phyloP scores from a whole-genome alignment of 2,329 filamentous ascomycete species.

The Colletotrichum neosansevieriae region DNA sequence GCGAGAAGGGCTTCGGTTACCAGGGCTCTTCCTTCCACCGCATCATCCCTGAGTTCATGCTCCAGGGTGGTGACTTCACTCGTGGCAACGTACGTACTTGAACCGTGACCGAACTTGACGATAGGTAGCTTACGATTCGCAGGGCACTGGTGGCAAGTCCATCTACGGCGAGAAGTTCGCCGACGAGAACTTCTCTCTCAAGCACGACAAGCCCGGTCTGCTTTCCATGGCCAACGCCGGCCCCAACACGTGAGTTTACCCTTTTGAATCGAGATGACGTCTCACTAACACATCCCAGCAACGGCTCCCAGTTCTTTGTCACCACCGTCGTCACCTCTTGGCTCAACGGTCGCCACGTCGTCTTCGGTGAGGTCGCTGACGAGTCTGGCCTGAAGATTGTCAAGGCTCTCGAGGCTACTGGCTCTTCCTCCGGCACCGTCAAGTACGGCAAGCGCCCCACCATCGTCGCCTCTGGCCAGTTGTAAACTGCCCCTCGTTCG shows the following conservation, averaged over 20 bases:
- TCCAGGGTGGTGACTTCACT: conserved; percentile 96
- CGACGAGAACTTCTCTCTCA: conserved; percentile 88
- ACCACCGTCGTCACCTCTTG: conserved; percentile 93
- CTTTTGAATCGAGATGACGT: neutral
- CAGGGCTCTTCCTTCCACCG: conserved; percentile 88
- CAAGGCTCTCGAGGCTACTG: conserved; percentile 72
- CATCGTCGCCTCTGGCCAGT: conserved; percentile 66
- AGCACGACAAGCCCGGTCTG: conserved; percentile 81
- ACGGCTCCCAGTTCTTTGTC: conserved; percentile 98
- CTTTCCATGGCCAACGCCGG: conserved; percentile 97
- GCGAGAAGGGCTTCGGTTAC: conserved; percentile 86
- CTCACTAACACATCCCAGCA: conserved; percentile 70
- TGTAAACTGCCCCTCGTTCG: conserved; percentile 51
- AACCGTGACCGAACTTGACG: neutral
- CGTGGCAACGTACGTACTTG: conserved; percentile 80
- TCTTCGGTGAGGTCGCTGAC: conserved; percentile 81
- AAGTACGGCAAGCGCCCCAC: conserved; percentile 69
- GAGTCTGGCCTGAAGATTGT: conserved; percentile 63
- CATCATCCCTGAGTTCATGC: conserved; percentile 93
- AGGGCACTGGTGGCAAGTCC: conserved; percentile 93
- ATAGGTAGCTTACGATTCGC: conserved; percentile 40
- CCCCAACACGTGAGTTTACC: conserved; percentile 81
- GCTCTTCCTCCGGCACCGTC: conserved; percentile 66
- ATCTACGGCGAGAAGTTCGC: conserved; percentile 96
- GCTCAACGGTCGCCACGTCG: conserved; percentile 85